phyloP scores from a whole-genome alignment of 2,329 filamentous ascomycete genomes.

The Thermomyces lanuginosus region DNA sequence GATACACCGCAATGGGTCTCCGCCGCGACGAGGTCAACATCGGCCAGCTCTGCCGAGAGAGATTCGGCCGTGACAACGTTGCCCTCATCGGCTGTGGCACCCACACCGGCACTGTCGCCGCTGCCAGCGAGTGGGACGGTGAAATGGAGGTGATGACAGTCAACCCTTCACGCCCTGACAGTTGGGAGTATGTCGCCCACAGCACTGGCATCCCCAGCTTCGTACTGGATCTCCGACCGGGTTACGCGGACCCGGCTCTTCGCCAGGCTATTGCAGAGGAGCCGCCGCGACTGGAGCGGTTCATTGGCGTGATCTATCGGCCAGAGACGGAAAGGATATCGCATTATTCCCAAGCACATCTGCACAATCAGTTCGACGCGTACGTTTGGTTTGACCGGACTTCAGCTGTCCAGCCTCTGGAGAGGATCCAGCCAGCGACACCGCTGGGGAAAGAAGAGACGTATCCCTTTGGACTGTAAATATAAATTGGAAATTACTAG shows the following conservation, averaged over 20 bases:
- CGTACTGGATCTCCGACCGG: constrained; percentile 30
- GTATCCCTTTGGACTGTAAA: constrained; percentile 36
- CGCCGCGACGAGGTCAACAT: constrained; percentile 33
- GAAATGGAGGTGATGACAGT: constrained; percentile 37
- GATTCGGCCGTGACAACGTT: constrained; percentile 25
- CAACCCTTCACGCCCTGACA: constrained; percentile 29
- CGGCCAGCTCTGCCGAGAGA: constrained; percentile 37
- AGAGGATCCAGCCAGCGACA: constrained; percentile 16
- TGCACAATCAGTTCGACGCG: constrained; percentile 35
- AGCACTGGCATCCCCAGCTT: constrained; percentile 31
- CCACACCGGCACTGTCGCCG: constrained; percentile 37
- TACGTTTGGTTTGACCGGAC: constrained; percentile 36
- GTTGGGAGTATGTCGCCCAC: constrained; percentile 36
- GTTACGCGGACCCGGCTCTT: constrained; percentile 19
- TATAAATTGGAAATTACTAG: no score
- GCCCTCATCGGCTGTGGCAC: constrained; percentile 34
- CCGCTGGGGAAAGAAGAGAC: constrained; percentile 31
- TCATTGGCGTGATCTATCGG: constrained; percentile 38
- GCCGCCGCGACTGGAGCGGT: constrained; percentile 29
- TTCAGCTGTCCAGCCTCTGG: constrained; percentile 29
- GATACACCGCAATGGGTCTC: constrained; percentile 34
- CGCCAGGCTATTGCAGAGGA: constrained; percentile 21
- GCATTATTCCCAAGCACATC: constrained; percentile 32
- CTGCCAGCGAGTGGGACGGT: constrained; percentile 35
- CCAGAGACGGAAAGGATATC: constrained; percentile 34